Conservation (phyloP, 352 stramenopile genomes). For the Globisporangium rhizosaccharum region DNA sequence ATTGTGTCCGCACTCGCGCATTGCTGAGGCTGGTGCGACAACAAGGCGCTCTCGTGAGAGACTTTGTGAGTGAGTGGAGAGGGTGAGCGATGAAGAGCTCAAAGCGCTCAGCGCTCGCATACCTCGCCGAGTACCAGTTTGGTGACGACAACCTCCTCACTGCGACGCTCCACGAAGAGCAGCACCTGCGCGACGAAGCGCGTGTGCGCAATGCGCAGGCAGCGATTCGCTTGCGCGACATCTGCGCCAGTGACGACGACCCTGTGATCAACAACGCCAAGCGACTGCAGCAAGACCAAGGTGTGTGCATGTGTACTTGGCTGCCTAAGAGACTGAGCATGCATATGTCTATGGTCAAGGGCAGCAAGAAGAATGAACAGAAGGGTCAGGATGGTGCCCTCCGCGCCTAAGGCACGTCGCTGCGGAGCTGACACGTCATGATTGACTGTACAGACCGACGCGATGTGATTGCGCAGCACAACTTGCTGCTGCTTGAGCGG, state of each 20-base stretch:
- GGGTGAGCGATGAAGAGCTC: conserved; percentile 36
- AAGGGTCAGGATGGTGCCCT: no score
- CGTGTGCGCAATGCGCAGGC: conserved; percentile 42
- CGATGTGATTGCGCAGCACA: conserved; percentile 42
- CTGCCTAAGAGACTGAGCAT: not conserved
- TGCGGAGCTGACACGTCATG: not conserved
- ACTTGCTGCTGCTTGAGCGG: conserved; percentile 35
- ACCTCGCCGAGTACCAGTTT: conserved; percentile 62
- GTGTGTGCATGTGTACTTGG: conserved; percentile 11
- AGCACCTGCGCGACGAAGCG: conserved; percentile 37
- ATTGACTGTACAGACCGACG: conserved; percentile 29
- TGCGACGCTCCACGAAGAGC: conserved; percentile 37
- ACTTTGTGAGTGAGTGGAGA: not conserved
- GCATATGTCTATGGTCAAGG: not conserved
- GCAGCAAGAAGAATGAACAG: no score
- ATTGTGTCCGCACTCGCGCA: no score
- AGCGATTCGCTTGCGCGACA: conserved; percentile 23
- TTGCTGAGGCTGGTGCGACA: no score
- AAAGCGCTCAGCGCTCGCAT: conserved; percentile 34
- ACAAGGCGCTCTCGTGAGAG: not conserved
- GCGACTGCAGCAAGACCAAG: conserved; percentile 48
- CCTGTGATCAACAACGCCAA: conserved; percentile 47
- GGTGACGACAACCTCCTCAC: conserved; percentile 59
- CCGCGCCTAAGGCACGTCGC: no score
- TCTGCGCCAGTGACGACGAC: conserved; percentile 21